phyloP scores from a whole-genome alignment of 768 basidiomycete genomes.

The Mycena galericulata region DNA sequence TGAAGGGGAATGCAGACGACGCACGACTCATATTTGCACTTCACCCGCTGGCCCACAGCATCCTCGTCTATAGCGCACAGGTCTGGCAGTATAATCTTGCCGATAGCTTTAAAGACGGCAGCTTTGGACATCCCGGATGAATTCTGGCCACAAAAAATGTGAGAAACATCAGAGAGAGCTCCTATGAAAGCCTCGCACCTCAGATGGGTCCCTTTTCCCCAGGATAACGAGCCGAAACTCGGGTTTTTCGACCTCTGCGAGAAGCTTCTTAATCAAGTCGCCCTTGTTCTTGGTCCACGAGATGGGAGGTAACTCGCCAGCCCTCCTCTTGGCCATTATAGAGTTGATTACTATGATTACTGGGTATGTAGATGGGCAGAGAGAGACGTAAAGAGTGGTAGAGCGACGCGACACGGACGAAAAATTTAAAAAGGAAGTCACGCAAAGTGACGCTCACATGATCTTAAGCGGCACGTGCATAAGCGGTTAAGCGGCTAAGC shows the following conservation, averaged over 20 bases:
- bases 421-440: not conserved
- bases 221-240: constrained; percentile 1
- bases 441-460: not conserved
- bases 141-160: not conserved
- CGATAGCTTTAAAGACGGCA: constrained; percentile 17
- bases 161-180: not conserved
- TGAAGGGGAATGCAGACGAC: not conserved
- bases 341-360: not conserved
- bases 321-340: not conserved
- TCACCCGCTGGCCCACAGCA: not conserved
- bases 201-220: constrained; percentile 7
- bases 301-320: not conserved
- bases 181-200: not conserved
- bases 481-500: too few species aligned
- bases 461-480: too few species aligned
- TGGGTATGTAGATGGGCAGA: not conserved
- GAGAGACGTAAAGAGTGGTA: not conserved
- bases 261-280: not conserved
- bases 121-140: constrained; percentile 6
- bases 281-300: not conserved
- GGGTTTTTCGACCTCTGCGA: constrained; percentile 2
- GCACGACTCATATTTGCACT: not conserved
- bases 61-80: not conserved
- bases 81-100: constrained; percentile 13
- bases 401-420: not conserved